phyloP scores from a whole-genome alignment of 768 basidiomycete species.

The Macrolepiota dolichaula region DNA sequence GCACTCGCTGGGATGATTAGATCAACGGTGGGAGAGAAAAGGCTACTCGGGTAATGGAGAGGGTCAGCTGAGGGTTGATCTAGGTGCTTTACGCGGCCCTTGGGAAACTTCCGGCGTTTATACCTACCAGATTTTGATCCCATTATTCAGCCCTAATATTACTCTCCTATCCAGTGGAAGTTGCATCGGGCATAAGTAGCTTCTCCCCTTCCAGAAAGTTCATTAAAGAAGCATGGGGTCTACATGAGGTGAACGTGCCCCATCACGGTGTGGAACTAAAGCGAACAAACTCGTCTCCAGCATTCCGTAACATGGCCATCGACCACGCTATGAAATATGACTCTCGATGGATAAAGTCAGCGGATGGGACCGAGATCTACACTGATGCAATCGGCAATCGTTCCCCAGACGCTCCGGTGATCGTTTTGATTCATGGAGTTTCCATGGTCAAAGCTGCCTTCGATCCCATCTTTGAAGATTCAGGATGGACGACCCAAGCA shows the following conservation, averaged over 20 bases:
- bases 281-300: no score
- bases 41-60: constrained; percentile 30
- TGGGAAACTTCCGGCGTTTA: neutral
- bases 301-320: neutral
- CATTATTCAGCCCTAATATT: neutral
- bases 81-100: neutral
- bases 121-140: neutral
- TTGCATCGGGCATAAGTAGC: no score
- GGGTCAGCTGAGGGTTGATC: constrained; percentile 14
- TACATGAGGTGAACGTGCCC: no score
- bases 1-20: constrained; percentile 66
- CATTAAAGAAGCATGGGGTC: no score
- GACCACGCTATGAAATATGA: neutral
- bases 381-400: constrained; percentile 30
- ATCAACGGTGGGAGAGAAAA: constrained; percentile 35
- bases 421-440: constrained; percentile 36
- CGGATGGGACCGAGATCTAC: constrained; percentile 34
- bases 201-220: no score
- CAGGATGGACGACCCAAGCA: constrained; percentile 17
- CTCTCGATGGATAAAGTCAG: constrained; percentile 14
- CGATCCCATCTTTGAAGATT: constrained; percentile 30
- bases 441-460: constrained; percentile 24
- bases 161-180: neutral
- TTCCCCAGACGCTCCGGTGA: constrained; percentile 21
- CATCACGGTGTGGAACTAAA: no score